Evolutionary conservation across 2,329 filamentous ascomycete genomes (phyloP), one percentile per base, ranked within the genome.

Genomic region (Fusarium robinianum): DNA sequence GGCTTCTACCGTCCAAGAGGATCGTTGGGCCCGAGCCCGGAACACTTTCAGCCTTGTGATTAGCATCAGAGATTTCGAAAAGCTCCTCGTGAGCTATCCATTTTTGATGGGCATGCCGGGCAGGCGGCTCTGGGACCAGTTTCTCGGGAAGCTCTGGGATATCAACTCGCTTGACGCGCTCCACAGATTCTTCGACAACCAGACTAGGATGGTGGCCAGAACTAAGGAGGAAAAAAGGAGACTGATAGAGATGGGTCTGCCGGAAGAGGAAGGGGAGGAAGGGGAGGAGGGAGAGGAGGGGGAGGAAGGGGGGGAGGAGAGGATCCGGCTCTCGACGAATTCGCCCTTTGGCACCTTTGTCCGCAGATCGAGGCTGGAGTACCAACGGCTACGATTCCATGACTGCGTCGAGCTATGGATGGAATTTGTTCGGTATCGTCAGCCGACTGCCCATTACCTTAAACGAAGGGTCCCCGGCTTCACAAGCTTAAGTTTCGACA

Each of bases 311-410:
- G 71, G 77, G 15, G 74, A 69, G 7, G 72, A 76, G 24, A 73
- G 73, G 32, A 80, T 90, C 52, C 76, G 79, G 15, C 72, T 95
- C 15, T 81, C 87, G 3, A 77, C 80, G 16, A 87, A 82, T 36
- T 95, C 90, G 1, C 90, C 91, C 0, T 75, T 96, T 23, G 94
- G 91, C 1, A 77, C 80, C 5, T 95, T 95, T 63, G 77, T 96
- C 11, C 80, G 91, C 37, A 80, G 86, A 59, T 80, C 87, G 3
- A 78, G 83, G 55, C 72, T 95, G 3, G 92, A 97, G 68, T 95
- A 91, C 62, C 82, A 83, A 1, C 75, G 87, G 30, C 70, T 97
- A 23, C 84, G 84, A 31, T 96, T 97, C 59, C 79, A 89, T 42
- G 88, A 95, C 64, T 79, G 83, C 1, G 77, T 87, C 29, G 80